Conservation (phyloP, 2,329 filamentous ascomycete species). For the Dryadomyces quercus-mongolicae region DNA sequence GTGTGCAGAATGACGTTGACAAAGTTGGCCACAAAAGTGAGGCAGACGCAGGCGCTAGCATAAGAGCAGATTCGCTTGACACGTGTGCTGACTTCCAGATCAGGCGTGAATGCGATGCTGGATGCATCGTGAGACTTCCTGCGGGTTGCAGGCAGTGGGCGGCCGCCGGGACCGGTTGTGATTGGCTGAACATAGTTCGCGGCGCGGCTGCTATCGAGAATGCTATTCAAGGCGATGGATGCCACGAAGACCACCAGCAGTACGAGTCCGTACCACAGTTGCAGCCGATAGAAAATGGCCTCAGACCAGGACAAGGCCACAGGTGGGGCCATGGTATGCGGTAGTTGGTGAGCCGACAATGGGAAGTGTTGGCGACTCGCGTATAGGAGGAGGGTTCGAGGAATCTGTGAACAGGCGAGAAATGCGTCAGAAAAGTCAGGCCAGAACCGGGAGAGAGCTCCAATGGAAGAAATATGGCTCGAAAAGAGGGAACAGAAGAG, state of each 20-base stretch:
- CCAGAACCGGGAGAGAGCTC: not conserved
- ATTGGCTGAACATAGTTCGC: conserved; percentile 34
- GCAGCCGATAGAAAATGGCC: conserved; percentile 30
- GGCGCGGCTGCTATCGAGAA: conserved; percentile 36
- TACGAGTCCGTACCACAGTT: conserved; percentile 40
- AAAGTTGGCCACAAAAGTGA: conserved; percentile 67
- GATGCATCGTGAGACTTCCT: conserved; percentile 30
- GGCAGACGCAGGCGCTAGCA: conserved; percentile 56
- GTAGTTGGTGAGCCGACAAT: not conserved
- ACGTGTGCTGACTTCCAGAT: conserved; percentile 45
- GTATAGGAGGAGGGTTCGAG: conserved; percentile 1
- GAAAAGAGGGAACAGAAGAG: not conserved
- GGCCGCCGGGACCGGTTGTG: conserved; percentile 71
- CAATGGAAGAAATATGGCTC: not conserved
- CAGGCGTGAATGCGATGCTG: conserved; percentile 1
- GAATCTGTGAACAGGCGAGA: not conserved
- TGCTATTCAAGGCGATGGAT: conserved; percentile 38
- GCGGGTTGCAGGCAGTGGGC: conserved; percentile 64
- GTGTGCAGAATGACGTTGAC: conserved; percentile 63
- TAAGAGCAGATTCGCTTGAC: conserved; percentile 65
- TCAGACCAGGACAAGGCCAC: conserved; percentile 22
- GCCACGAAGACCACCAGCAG: conserved; percentile 39
- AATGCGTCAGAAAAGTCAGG: not conserved
- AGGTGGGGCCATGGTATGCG: conserved; percentile 11
- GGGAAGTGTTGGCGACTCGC: not conserved